Evolutionary conservation across 1,284 basidiomycete species (phyloP).

Genomic region (Ganoderma boninense): DNA sequence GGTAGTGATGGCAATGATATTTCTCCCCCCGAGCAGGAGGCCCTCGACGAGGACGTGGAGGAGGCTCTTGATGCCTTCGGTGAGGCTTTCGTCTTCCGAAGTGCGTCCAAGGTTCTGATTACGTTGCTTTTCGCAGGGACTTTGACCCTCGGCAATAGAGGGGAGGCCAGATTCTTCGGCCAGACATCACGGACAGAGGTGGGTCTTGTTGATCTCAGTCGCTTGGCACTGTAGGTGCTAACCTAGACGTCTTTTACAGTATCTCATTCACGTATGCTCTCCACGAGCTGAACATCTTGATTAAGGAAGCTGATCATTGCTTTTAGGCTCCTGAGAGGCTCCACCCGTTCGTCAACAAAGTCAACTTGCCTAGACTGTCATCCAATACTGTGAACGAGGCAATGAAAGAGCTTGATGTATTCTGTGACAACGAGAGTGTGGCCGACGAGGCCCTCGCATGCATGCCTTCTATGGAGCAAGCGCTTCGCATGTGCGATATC

Average conservation of each 20-base stretch:
- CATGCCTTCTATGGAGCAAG: slow-evolving; percentile 60
- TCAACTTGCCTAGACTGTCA: slow-evolving; percentile 29
- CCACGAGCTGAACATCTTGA: neutral
- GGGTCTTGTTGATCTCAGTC: neutral
- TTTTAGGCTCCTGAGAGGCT: slow-evolving; percentile 33
- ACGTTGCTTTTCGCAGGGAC: slow-evolving; percentile 53
- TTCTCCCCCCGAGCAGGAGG: neutral
- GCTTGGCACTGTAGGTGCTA: neutral
- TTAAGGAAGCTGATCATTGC: neutral
- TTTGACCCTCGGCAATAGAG: slow-evolving; percentile 62
- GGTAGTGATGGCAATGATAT: neutral
- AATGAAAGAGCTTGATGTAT: slow-evolving; percentile 42
- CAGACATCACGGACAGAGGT: slow-evolving; percentile 73
- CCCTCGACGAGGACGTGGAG: neutral
- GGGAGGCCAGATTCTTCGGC: slow-evolving; percentile 65
- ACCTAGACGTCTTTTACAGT: slow-evolving; percentile 43
- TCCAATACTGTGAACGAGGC: slow-evolving; percentile 36
- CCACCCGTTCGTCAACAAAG: slow-evolving; percentile 11
- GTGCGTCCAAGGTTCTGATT: neutral
- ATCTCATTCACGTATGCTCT: slow-evolving; percentile 56
- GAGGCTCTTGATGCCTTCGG: slow-evolving; percentile 18
- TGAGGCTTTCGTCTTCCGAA: neutral
- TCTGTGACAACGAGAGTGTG: slow-evolving; percentile 43
- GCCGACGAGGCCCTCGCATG: slow-evolving; percentile 50
- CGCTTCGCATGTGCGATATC: slow-evolving; percentile 60